Evolutionary conservation across 495 filamentous ascomycete species (phyloP).

Genomic region (Baudoinia panamericana): DNA sequence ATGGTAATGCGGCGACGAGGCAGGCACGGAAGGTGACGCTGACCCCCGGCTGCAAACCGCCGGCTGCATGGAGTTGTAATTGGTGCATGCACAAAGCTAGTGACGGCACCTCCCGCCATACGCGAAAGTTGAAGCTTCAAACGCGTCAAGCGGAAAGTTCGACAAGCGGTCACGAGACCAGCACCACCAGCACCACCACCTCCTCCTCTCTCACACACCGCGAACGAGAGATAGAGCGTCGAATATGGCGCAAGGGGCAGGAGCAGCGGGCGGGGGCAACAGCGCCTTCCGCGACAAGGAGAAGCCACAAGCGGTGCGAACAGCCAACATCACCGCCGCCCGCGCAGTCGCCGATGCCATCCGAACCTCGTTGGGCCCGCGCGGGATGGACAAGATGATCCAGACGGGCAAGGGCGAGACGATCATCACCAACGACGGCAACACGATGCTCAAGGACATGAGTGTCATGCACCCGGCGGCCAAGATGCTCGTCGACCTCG

Average conservation of each 20-base stretch:
- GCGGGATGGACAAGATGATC: slow-evolving; percentile 95
- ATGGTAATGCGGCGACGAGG: no score
- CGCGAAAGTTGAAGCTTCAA: no score
- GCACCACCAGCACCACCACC: no score
- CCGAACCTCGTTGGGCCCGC: slow-evolving; percentile 42
- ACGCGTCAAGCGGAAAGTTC: no score
- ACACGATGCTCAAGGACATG: slow-evolving; percentile 98
- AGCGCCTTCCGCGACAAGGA: slow-evolving; percentile 91
- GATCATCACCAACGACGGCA: slow-evolving; percentile 98
- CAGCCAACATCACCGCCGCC: slow-evolving; percentile 89
- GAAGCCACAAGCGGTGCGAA: slow-evolving; percentile 93
- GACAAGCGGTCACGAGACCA: no score
- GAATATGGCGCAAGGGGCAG: slow-evolving; percentile 33
- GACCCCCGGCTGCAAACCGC: no score
- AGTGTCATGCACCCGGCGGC: slow-evolving; percentile 96
- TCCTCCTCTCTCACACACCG: no score
- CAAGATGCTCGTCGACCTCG: slow-evolving; percentile 96
- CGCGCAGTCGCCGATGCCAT: slow-evolving; percentile 97
- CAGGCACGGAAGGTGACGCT: no score
- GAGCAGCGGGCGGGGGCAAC: slow-evolving; percentile 43
- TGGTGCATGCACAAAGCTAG: no score
- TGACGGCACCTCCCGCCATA: no score
- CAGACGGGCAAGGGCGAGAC: slow-evolving; percentile 91
- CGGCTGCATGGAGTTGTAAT: no score
- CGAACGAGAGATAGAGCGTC: no score